Conservation (phyloP, 805 yeast species). For the Hanseniaspora nectarophila region DNA sequence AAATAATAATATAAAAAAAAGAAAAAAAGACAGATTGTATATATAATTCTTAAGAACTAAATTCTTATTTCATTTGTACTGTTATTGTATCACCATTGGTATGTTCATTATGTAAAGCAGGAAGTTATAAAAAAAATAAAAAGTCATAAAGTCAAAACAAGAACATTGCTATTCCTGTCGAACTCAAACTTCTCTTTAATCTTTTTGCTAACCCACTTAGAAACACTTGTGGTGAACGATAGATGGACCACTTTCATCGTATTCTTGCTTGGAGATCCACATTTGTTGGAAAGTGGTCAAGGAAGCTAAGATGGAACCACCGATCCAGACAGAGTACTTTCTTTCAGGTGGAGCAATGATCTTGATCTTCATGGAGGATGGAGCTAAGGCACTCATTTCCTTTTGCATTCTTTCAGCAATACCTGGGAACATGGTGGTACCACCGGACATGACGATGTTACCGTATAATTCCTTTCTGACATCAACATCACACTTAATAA, state of each 20-base stretch:
- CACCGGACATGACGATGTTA: constrained; percentile 99
- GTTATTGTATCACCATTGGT: background rate
- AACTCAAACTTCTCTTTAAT: background rate
- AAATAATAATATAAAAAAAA: no score
- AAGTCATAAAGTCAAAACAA: no score
- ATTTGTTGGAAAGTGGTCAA: constrained; percentile 99
- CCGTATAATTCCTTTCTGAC: constrained; percentile 98
- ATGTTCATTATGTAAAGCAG: background rate
- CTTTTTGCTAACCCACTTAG: constrained; percentile 20
- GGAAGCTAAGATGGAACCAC: constrained; percentile 98
- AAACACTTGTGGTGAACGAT: constrained; percentile 59
- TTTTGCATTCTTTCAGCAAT: constrained; percentile 99
- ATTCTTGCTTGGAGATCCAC: constrained; percentile 99
- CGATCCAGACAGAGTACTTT: constrained; percentile 99
- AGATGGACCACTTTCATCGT: constrained; percentile 99
- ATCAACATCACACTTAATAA: constrained; percentile 98
- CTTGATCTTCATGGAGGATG: constrained; percentile 99
- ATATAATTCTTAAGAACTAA: background rate
- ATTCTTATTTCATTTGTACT: background rate
- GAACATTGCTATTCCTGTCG: no score
- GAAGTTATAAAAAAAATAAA: background rate
- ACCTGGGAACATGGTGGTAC: constrained; percentile 99
- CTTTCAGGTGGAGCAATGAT: constrained; percentile 99
- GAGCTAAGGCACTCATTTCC: constrained; percentile 99
- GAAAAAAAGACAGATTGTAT: background rate